Evolutionary conservation across 495 filamentous ascomycete species (phyloP).

Genomic region (Penicillium bovifimosum): DNA sequence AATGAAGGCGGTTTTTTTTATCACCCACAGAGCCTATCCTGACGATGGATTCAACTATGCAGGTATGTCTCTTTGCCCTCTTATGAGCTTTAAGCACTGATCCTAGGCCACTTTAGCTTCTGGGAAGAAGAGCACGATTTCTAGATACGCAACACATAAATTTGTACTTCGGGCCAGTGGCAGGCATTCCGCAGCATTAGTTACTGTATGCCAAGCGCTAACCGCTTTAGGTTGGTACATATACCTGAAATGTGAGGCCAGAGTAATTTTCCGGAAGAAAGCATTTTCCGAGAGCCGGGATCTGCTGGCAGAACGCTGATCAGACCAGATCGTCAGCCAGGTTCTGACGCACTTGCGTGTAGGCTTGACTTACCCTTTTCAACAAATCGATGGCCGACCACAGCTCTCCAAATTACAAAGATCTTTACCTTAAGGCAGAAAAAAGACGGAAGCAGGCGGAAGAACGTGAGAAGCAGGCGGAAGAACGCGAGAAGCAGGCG

Average conservation of each 20-base stretch:
- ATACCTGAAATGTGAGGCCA: not conserved
- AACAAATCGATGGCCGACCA: conserved; percentile 1
- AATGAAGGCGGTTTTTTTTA: not conserved
- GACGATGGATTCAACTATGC: too few species aligned
- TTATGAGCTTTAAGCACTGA: not conserved
- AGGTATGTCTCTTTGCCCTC: not conserved
- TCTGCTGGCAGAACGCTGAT: not conserved
- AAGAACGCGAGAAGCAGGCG: not conserved
- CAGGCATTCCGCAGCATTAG: not conserved
- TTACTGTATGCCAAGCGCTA: not conserved
- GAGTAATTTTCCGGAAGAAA: not conserved
- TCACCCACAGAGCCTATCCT: not conserved
- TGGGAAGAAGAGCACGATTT: not conserved
- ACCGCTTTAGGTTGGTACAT: not conserved
- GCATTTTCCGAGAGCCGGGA: not conserved
- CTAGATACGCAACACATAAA: not conserved
- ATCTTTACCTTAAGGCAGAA: not conserved
- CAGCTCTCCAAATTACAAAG: conserved; percentile 6
- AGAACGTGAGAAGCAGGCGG: conserved; percentile 1
- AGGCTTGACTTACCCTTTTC: not conserved
- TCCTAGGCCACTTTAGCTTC: too few species aligned
- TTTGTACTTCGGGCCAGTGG: not conserved
- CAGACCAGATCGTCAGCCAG: not conserved
- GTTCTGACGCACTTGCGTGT: not conserved
- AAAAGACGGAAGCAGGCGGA: conserved; percentile 1